These are phyloP conservation scores for Poterioochromonas sp. DNA, from an alignment of 352 stramenopile genomes.

Conservation along the genomic window DNA sequence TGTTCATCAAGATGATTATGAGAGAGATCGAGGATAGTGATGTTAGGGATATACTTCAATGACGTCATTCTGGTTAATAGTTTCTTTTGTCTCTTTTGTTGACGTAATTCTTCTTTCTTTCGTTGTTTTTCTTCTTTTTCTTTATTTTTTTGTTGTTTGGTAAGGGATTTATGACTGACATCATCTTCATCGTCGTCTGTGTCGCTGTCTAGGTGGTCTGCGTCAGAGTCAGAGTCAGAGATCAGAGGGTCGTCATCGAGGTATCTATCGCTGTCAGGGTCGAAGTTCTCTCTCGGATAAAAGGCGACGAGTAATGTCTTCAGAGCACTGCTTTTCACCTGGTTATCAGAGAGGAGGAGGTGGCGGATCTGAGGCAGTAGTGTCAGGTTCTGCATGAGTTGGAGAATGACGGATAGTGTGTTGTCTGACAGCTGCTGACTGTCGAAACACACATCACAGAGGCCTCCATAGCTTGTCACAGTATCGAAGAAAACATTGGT, in stretches of 20 bases:
- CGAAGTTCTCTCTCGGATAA: neutral
- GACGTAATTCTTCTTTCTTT: too few relatives aligned
- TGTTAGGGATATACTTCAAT: too few relatives aligned
- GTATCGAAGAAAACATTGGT: too few relatives aligned
- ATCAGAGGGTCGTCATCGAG: neutral
- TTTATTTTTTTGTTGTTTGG: too few relatives aligned
- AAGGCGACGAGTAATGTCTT: slow-evolving; percentile 11
- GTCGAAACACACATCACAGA: slow-evolving; percentile 4
- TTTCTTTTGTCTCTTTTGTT: too few relatives aligned
- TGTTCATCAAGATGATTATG: neutral
- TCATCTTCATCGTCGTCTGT: too few relatives aligned
- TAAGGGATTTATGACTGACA: too few relatives aligned
- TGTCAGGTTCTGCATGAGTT: neutral
- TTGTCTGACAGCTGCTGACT: neutral
- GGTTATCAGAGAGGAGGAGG: neutral
- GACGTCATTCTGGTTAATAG: neutral
- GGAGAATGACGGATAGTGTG: slow-evolving; percentile 7
- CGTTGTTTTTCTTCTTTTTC: too few relatives aligned
- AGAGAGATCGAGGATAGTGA: neutral
- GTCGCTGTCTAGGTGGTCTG: too few relatives aligned
- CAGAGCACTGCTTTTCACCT: neutral
- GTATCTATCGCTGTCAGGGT: slow-evolving; percentile 11
- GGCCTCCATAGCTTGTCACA: too few relatives aligned
- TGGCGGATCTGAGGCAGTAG: neutral
- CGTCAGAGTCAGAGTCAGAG: neutral